Base-by-base conservation (phyloP, 2,329 filamentous ascomycete species). In the Cladophialophora chaetospira region DNA sequence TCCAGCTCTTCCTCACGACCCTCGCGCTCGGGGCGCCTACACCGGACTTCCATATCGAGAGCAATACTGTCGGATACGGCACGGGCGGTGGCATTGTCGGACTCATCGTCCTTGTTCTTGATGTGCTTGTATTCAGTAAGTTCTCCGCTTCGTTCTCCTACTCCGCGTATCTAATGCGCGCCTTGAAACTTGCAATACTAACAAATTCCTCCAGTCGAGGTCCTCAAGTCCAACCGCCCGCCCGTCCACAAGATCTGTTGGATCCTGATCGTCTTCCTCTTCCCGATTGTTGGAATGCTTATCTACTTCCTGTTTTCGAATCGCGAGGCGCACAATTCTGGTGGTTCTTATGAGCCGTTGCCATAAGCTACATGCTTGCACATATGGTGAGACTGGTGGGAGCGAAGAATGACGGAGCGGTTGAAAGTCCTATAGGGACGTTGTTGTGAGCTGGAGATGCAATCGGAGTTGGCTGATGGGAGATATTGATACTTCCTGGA, bases 281-380 rank as follows among this genome's bases (percentile, higher is more conserved):
- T 62, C 57, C 60, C 60, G 10, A 57, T 62, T 31, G 19, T 59
- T n/a, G 60, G 60, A 17, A 60, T 60, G 36, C 48, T 62, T 33
- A 50, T 62, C 50, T 62, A 62, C 57, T 60, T 51, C 35, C 53
- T 62, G 43, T 60, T 62, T 49, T 60, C 57, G n/a, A 60, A 62
- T 35, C 60, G 60, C 33, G 60, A 38, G 17, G 40, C 42, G 1
- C 57, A 62, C 40, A 57, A 57, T 31, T 15, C 46, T 29, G 47
- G 57, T 28, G 53, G 60, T 17, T 45, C 53, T 13, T 62, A 62
- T 40, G 60, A 62, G 28, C 43, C 54, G 25, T 57, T 62, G 46
- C 55, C 55, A 33, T 61, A 48, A 29, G 26, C 11, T 11, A n/a
- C 15, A 13, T 5, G 15, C 25, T 33, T 9, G 8, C 36, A 33